Evolutionary conservation across 2,329 filamentous ascomycete genomes (phyloP).

Genomic region (Chrysoporthe cubensis): DNA sequence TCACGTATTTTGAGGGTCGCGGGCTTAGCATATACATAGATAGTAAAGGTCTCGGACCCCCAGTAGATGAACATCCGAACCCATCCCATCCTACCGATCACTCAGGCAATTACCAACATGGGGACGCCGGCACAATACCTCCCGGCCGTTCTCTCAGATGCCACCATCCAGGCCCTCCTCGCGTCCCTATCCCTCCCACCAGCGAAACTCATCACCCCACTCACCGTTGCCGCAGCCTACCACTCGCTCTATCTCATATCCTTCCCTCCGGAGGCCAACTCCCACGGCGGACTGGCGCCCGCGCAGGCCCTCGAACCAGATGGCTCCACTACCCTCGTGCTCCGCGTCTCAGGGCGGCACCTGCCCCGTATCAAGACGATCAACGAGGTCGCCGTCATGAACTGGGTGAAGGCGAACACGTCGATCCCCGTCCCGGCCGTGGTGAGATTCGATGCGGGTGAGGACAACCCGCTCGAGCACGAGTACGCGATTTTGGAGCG

Average conservation of each 20-base stretch:
- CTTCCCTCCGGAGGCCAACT: conserved; percentile 20
- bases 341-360: conserved; percentile 42
- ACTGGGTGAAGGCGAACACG: conserved; percentile 40
- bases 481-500: conserved; percentile 41
- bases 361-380: conserved; percentile 41
- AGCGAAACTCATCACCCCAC: conserved; percentile 27
- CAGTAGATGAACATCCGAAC: not conserved
- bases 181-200: conserved; percentile 29
- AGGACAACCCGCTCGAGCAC: conserved; percentile 37
- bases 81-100: not conserved
- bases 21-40: not conserved
- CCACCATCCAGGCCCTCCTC: conserved; percentile 29
- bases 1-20: not conserved
- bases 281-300: conserved; percentile 13
- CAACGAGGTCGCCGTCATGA: conserved; percentile 43
- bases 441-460: conserved; percentile 35
- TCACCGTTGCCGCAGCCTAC: conserved; percentile 32
- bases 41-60: not conserved
- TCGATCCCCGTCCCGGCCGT: conserved; percentile 40
- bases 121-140: conserved; percentile 7
- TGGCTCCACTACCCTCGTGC: conserved; percentile 32
- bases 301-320: conserved; percentile 12
- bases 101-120: not conserved
- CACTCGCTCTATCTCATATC: conserved; percentile 36
- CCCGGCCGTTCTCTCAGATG: conserved; percentile 11